phyloP scores from a whole-genome alignment of 2,329 filamentous ascomycete genomes.

The Torrubiellomyces zombiae region DNA sequence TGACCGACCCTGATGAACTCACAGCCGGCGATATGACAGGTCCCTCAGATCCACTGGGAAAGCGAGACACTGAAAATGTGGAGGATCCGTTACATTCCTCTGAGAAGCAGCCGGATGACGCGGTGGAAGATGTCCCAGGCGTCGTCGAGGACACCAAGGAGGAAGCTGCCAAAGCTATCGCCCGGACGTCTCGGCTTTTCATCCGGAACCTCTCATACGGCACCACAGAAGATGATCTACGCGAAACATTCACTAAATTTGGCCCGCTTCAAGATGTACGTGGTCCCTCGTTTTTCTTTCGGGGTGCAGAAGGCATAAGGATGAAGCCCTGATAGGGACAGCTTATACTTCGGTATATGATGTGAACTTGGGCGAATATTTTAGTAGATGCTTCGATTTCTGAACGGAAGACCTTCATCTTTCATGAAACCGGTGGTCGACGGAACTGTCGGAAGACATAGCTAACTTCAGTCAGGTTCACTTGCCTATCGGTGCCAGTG shows the following conservation, averaged over 20 bases:
- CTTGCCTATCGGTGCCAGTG: slow-evolving; percentile 57
- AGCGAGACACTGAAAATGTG: slow-evolving; percentile 8
- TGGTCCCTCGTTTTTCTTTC: slow-evolving; percentile 9
- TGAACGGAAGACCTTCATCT: slow-evolving; percentile 32
- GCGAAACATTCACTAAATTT: slow-evolving; percentile 52
- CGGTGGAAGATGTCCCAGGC: slow-evolving; percentile 14
- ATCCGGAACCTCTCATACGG: slow-evolving; percentile 77
- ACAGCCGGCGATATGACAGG: slow-evolving; percentile 7
- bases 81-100: slow-evolving; percentile 11
- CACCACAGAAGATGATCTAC: slow-evolving; percentile 60
- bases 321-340: slow-evolving; percentile 99
- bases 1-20: slow-evolving; percentile 58
- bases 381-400: slow-evolving; percentile 99
- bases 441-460: slow-evolving; percentile 6
- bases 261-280: slow-evolving; percentile 80
- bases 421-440: slow-evolving; percentile 7
- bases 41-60: slow-evolving; percentile 2
- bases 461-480: slow-evolving; percentile 51
- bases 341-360: slow-evolving; percentile 88
- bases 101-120: slow-evolving; percentile 9
- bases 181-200: slow-evolving; percentile 63
- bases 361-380: slow-evolving; percentile 87
- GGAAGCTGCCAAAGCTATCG: slow-evolving; percentile 40
- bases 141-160: slow-evolving; percentile 11
- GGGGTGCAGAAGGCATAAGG: slow-evolving; percentile 39